Evolutionary conservation across 2,329 filamentous ascomycete species (phyloP).

Genomic region (Arthrobotrys musiformis): DNA sequence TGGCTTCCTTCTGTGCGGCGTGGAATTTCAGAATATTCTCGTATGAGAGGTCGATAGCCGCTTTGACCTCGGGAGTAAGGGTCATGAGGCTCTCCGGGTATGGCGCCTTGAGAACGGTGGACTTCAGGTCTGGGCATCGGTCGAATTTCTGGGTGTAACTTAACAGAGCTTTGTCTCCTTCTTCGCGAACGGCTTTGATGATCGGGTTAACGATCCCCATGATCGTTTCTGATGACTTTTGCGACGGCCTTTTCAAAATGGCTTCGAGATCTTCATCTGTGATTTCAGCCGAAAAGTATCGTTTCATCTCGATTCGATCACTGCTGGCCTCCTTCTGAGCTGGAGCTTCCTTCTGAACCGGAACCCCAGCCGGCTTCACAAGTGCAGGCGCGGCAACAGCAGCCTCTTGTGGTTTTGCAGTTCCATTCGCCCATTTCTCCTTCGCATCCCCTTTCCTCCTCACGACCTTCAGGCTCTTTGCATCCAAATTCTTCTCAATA

Average conservation of each 20-base stretch:
- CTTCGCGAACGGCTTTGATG: constrained; percentile 82
- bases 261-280: constrained; percentile 74
- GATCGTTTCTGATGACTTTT: constrained; percentile 93
- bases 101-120: constrained; percentile 87
- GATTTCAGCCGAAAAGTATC: constrained; percentile 76
- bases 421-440: constrained; percentile 85
- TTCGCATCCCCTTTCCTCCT: constrained; percentile 93
- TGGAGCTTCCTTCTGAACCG: constrained; percentile 7
- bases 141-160: constrained; percentile 98
- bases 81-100: constrained; percentile 89
- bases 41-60: constrained; percentile 92
- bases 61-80: constrained; percentile 80
- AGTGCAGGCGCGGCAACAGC: constrained; percentile 39
- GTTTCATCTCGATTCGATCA: constrained; percentile 79
- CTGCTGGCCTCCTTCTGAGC: not conserved
- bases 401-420: constrained; percentile 65
- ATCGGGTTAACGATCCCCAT: constrained; percentile 91
- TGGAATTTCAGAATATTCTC: constrained; percentile 97
- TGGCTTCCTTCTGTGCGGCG: constrained; percentile 85
- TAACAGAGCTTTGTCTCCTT: constrained; percentile 87
- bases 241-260: constrained; percentile 86
- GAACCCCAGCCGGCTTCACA: constrained; percentile 6
- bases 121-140: constrained; percentile 88
- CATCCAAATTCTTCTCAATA: constrained; percentile 89
- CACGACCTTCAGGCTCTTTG: constrained; percentile 95